Evolutionary conservation across 352 stramenopile species (phyloP).

Genomic region (Phytophthora foliorum): DNA sequence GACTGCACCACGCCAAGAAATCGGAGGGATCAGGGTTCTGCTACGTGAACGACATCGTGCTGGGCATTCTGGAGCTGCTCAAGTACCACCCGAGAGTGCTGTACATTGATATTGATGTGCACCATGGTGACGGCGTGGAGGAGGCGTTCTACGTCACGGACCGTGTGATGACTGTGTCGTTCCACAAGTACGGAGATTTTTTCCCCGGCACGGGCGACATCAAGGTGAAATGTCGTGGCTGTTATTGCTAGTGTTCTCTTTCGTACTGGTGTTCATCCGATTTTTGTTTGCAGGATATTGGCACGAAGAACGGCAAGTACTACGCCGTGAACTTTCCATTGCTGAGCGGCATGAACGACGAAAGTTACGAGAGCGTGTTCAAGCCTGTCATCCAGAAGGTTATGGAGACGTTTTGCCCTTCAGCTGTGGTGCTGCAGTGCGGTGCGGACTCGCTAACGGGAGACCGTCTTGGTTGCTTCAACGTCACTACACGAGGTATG

Average conservation of each 20-base stretch:
- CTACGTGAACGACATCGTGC: slow-evolving; percentile 99
- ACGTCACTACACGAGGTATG: slow-evolving; percentile 89
- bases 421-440: slow-evolving; percentile 97
- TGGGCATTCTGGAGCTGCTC: slow-evolving; percentile 98
- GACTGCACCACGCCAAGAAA: slow-evolving; percentile 99
- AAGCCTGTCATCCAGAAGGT: slow-evolving; percentile 96
- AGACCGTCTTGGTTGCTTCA: slow-evolving; percentile 98
- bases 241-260: not conserved
- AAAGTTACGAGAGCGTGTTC: slow-evolving; percentile 96
- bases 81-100: slow-evolving; percentile 97
- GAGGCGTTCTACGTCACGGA: slow-evolving; percentile 97
- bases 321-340: slow-evolving; percentile 98
- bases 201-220: slow-evolving; percentile 97
- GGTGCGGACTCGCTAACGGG: slow-evolving; percentile 97
- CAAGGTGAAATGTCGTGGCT: slow-evolving; percentile 63
- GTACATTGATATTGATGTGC: slow-evolving; percentile 99
- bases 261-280: not conserved
- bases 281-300: slow-evolving; percentile 76
- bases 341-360: slow-evolving; percentile 96
- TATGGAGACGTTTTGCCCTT: slow-evolving; percentile 88
- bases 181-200: slow-evolving; percentile 99
- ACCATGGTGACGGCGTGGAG: slow-evolving; percentile 98
- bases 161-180: slow-evolving; percentile 98
- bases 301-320: slow-evolving; percentile 93
- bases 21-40: slow-evolving; percentile 94